Evolutionary conservation across 495 filamentous ascomycete genomes (phyloP).

Genomic region (Neurospora cerealis): DNA sequence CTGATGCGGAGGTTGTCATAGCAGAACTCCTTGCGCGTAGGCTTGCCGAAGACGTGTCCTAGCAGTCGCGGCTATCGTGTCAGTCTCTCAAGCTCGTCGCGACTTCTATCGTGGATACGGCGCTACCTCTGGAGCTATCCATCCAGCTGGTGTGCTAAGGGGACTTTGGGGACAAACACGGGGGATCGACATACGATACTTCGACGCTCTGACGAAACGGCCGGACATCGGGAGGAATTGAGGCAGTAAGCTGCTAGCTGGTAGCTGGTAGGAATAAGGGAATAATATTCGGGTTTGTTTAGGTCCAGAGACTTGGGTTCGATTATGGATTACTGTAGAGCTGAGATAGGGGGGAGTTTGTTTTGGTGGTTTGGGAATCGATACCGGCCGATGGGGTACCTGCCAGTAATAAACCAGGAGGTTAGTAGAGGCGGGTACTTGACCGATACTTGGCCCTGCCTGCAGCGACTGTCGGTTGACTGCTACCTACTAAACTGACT

Average conservation of each 20-base stretch:
- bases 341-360: background rate
- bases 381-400: background rate
- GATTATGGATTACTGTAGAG: background rate
- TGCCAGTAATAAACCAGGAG: background rate
- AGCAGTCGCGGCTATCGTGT: constrained; percentile 15
- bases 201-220: constrained; percentile 95
- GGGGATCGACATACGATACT: constrained; percentile 69
- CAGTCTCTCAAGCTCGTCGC: constrained; percentile 14
- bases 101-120: constrained; percentile 9
- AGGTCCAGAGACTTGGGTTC: background rate
- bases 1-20: constrained; percentile 95
- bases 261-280: background rate
- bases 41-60: constrained; percentile 97
- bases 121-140: constrained; percentile 3
- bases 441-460: background rate
- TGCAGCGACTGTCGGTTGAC: background rate
- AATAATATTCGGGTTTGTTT: background rate
- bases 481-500: background rate
- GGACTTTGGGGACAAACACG: constrained; percentile 7
- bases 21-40: constrained; percentile 83
- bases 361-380: background rate
- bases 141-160: constrained; percentile 13
- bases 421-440: background rate
- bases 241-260: background rate
- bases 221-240: constrained; percentile 59